phyloP scores from a whole-genome alignment of 148 eudicot species.

The Talinum fruticosum region DNA sequence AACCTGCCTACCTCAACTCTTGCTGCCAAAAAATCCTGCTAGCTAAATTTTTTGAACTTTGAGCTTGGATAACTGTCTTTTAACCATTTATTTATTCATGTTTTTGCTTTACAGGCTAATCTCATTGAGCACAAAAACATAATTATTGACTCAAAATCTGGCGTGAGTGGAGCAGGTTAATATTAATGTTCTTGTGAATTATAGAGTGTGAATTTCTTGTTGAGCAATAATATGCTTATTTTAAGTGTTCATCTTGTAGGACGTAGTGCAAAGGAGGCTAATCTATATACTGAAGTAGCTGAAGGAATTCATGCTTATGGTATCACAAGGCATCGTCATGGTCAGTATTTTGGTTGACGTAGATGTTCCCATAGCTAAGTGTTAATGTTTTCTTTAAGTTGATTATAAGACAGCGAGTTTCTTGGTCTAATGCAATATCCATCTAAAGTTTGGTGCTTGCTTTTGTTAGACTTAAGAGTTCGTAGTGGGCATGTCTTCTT shows the following conservation, averaged over 20 bases:
- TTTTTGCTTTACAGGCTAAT: slow-evolving; percentile 53
- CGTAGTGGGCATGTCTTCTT: no score
- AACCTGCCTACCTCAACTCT: neutral
- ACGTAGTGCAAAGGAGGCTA: slow-evolving; percentile 94
- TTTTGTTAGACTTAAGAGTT: neutral
- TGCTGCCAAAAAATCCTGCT: neutral
- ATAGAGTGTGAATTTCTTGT: neutral
- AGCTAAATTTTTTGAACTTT: no score
- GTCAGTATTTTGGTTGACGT: slow-evolving; percentile 38
- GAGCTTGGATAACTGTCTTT: neutral
- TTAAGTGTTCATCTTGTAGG: slow-evolving; percentile 43
- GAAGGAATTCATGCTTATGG: slow-evolving; percentile 97
- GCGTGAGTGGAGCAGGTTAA: slow-evolving; percentile 98
- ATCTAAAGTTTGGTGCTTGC: neutral
- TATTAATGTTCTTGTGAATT: slow-evolving; percentile 6
- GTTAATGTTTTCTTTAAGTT: neutral
- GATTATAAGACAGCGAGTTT: no score
- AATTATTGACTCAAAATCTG: slow-evolving; percentile 89
- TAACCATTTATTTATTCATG: neutral
- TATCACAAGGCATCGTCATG: slow-evolving; percentile 91
- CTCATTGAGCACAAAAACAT: slow-evolving; percentile 60
- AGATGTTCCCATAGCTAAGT: neutral
- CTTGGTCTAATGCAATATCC: neutral
- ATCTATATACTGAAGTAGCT: slow-evolving; percentile 87
- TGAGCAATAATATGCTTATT: neutral